A percentile compares a stretch with the other conserved stretches of the same genome.
These are phyloP conservation scores for Chytridium lagenaria DNA, from an alignment of 371 early-diverging fungal genomes.

Conservation along the genomic window DNA sequence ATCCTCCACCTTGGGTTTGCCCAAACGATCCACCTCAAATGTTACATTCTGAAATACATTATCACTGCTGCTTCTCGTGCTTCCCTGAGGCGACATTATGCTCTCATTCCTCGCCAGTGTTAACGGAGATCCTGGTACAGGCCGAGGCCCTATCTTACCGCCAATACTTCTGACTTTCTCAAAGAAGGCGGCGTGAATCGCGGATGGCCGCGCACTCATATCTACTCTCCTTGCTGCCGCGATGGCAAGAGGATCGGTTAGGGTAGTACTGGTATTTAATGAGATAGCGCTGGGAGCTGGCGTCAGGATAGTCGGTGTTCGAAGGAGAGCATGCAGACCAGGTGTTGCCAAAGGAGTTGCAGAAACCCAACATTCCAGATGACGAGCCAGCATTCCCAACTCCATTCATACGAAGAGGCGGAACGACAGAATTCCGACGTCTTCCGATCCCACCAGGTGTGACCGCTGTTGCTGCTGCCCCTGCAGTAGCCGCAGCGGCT, in stretches of 20 bases:
- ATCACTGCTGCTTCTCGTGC: not conserved
- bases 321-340: not conserved
- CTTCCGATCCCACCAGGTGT: not conserved
- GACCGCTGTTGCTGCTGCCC: not conserved
- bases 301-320: not conserved
- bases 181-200: not conserved
- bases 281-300: not conserved
- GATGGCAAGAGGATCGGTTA: not conserved
- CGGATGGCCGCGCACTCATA: not conserved
- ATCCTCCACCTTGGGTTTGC: not conserved
- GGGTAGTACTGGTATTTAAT: not conserved
- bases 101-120: too few relatives aligned
- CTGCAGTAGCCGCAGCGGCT: not conserved
- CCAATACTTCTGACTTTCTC: slow-evolving; percentile 9
- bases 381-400: too few relatives aligned
- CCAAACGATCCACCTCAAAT: not conserved
- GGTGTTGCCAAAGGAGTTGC: not conserved
- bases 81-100: too few relatives aligned
- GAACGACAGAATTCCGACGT: not conserved
- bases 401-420: too few relatives aligned
- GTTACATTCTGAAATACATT: not conserved
- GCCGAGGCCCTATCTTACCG: too few relatives aligned
- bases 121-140: too few relatives aligned
- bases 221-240: not conserved
- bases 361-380: too few relatives aligned